Base-by-base conservation (phyloP, 805 yeast species). In the Teunomyces barrocoloradensis region DNA sequence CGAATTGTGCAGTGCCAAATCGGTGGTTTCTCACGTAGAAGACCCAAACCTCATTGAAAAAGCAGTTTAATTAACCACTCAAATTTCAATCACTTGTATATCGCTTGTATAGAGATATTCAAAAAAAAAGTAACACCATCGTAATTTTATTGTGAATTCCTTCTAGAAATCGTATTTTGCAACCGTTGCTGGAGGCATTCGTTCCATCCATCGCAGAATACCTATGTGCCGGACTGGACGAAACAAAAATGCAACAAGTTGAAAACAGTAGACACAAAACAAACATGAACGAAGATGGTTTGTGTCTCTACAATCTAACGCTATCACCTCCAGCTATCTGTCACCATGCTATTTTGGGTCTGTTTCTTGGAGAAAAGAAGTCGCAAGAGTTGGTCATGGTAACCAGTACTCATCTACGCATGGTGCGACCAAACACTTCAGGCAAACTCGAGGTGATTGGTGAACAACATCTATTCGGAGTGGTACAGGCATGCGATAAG, bases 291-390 rank as follows among this genome's bases (percentile, higher is more conserved):
- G 48, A 47, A 27, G 49, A 68, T 68, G 64, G 74, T n/a, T 58
- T 84, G 30, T 74, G 66, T 44, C 71, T 89, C 29, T 89, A 88
- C 66, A 78, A 88, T 55, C 71, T 87, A 50, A 87, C 96, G 6
- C 70, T 89, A n/a, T 77, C 77, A 53, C 73, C 69, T 6, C 84
- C 91, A 2, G 63, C 82, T 5, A 74, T 82, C 35, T 73, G 82
- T 3, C 62, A 76, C 5, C 64, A 65, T 28, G 75, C 90, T 1
- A 71, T 84, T n/a, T 73, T 80, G 5, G 97, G 96, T 1, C 79
- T 77, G 52, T 89, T 90, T 60, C 65, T 78, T 1, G 89, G 73
- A 2, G 50, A 51, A 38, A 58, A 71, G 53, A 79, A 77, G 58
- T 59, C 73, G 15, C 92, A 87, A 59, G 87, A 84, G 51, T 68